Base-by-base conservation (phyloP, 148 eudicot genomes). In the Amaranthus cruentus region DNA sequence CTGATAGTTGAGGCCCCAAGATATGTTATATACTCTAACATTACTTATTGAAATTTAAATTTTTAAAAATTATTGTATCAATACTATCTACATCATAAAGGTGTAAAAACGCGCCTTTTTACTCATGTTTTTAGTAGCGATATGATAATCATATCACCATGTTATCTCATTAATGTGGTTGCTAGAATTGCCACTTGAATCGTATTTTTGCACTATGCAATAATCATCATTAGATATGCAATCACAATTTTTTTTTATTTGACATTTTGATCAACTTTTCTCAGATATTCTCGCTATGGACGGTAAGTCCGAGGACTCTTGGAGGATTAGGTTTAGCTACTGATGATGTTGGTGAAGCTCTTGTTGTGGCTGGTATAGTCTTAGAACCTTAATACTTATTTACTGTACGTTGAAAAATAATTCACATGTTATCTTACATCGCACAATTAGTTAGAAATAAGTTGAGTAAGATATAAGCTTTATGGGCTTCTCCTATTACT, bases 211-310 rank as follows among this genome's bases (percentile, higher is more conserved):
- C 38, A 28, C 38, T 28, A 28, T 28, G 38, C 38, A 9, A 13
- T 15, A 14, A 11, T 56, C 4, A 57, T 51, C 18, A 18, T 18
- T 18, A 18, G 18, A 18, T 18, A 18, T 18, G 18, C 18, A 18
- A 18, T 18, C 18, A 18, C 18, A 18, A 18, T 18, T 18, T 18
- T 18, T 18, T 8, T n/a, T n/a, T 66, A 18, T 47, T n/a, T 66
- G 48, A 59, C 12, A 4, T 46, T 4, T 11, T 9, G 38, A 0
- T 28, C 2, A 55, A 10, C 69, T 62, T 4, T 70, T 56, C 58
- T 52, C 80, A 89, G 93, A 84, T 89, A 78, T 89, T 89, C 73
- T 89, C 93, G 6, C 68, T 89, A 55, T 89, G 93, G 93, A 88
- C 89, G 42, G 87, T 87, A 43, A 89, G 89, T 74, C 84, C 90